phyloP scores from a whole-genome alignment of 495 filamentous ascomycete genomes.

The Neurospora sp. region DNA sequence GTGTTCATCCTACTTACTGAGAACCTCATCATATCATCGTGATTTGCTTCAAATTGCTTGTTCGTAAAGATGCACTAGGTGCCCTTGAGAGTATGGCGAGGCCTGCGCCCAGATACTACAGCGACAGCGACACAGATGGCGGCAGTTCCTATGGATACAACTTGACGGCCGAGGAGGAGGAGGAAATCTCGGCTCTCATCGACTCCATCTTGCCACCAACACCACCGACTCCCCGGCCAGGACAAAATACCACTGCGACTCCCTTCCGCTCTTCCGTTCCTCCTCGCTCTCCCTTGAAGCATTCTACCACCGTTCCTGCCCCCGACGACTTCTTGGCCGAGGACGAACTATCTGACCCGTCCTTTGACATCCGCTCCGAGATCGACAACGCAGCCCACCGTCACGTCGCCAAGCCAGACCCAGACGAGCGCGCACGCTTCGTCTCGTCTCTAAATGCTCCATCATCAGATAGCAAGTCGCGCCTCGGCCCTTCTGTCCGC shows the following conservation, averaged over 20 bases:
- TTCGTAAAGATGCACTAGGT: not conserved
- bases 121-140: constrained; percentile 39
- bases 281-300: not conserved
- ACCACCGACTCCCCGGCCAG: not conserved
- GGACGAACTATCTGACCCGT: constrained; percentile 12
- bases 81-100: not conserved
- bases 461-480: not conserved
- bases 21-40: not conserved
- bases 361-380: constrained; percentile 9
- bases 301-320: not conserved
- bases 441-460: not conserved
- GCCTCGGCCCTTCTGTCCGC: constrained; percentile 7
- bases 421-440: not conserved
- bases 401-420: not conserved
- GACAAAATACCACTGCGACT: not conserved
- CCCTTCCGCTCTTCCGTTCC: not conserved
- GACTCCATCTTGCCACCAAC: constrained; percentile 11
- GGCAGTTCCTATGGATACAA: constrained; percentile 52
- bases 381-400: not conserved
- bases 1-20: not conserved
- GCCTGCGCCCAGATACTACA: constrained; percentile 1
- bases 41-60: not conserved
- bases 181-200: constrained; percentile 10
- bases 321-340: constrained; percentile 6
- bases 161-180: constrained; percentile 52